These are phyloP conservation scores for Triangularia setosa DNA, from an alignment of 2,329 filamentous ascomycete genomes.

Conservation along the genomic window DNA sequence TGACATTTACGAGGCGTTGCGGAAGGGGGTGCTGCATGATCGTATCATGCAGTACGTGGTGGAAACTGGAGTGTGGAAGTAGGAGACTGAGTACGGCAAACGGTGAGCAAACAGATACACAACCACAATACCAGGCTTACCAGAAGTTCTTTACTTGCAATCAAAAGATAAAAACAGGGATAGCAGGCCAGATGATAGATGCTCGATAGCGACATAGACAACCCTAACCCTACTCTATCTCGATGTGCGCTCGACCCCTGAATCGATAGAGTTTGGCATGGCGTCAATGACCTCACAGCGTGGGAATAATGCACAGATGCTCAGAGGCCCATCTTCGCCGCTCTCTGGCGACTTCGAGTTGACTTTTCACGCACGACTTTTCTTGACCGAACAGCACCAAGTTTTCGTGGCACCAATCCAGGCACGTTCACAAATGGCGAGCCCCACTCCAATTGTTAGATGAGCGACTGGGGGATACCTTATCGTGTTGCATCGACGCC, in stretches of 20 bases:
- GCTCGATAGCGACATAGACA: background rate
- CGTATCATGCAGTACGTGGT: conserved; percentile 67
- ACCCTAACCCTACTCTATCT: background rate
- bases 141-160: too few species aligned
- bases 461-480: background rate
- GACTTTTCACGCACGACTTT: background rate
- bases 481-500: background rate
- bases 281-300: background rate
- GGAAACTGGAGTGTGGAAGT: conserved; percentile 35
- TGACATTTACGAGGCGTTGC: conserved; percentile 63
- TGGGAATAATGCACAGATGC: background rate
- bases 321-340: background rate
- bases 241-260: background rate
- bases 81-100: background rate
- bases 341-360: background rate
- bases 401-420: conserved; percentile 6
- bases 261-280: background rate
- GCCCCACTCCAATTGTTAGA: background rate
- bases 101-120: background rate
- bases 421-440: background rate
- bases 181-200: too few species aligned
- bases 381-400: background rate
- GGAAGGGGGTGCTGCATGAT: conserved; percentile 66
- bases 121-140: background rate
- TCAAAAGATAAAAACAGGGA: too few species aligned